Evolutionary conservation across 164 flowering plant genomes (phyloP), one percentile per base, ranked within the genome.

Genomic region (Aristolochia contorta): DNA sequence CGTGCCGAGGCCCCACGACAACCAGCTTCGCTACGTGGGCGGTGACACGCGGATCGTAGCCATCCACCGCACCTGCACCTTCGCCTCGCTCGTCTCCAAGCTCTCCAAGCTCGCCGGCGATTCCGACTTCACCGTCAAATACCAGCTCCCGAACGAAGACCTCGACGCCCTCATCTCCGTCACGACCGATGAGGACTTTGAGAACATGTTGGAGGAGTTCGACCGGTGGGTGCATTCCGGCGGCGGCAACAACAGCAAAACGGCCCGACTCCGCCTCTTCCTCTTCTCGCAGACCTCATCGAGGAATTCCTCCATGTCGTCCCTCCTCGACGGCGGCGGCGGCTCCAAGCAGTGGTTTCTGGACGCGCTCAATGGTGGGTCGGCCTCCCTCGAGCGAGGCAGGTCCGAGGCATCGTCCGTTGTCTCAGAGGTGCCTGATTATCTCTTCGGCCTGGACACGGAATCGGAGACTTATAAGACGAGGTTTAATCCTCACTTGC

Each of bases 71-170:
- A 60, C 74, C 71, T 66, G 81, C 59, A 69, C 74, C 59, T 82
- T 77, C 81, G 47, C 86, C 0, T 47, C 74, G 46, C 77, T 90
- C 59, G 74, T 82, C 59, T 9, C 73, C 49, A 86, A 82, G 61
- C 84, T 93, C 10, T 67, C 97, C 20, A 83, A 81, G 63, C 75
- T 85, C 53, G 71, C 82, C 24, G 80, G 79, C 19, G 59, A 66
- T 12, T 30, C 71, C 32, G 74, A 80, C 30, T 16, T 88, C 30
- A 71, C 74, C 59, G 65, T 93, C 21, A 93, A 93, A 76, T 93
- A 93, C 65, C 99, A 93, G 75, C 89, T 93, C n/a, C 99, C 99
- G 0, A 88, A 75, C 57, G 97, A 93, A 61, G 98, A 93, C 21
- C 87, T 93, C 0, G 98, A 93, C 63, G 80, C 97, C 20, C 69